Base-by-base conservation (phyloP, 2,329 filamentous ascomycete species). In the Domatiomyces catenatus region DNA sequence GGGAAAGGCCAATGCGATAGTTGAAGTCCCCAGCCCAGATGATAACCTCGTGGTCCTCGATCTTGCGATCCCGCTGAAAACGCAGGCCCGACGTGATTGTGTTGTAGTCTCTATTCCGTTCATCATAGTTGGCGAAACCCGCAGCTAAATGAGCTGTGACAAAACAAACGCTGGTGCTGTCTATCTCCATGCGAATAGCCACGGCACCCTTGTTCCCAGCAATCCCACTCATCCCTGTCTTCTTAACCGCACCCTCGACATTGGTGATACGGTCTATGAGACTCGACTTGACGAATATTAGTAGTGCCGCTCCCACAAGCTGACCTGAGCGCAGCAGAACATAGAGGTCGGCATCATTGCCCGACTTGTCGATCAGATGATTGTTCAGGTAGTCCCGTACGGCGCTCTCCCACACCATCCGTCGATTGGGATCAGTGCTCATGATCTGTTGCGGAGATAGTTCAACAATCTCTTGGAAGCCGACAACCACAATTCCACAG, bases 21-120 rank as follows among this genome's bases (percentile, higher is more conserved):
- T 98, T 98, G 72, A 98, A 98, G 66, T 98, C 92, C 4, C 92
- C 92, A 43, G 95, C 76, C 90, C 92, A 98, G 49, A 95, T 83
- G 36, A 96, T 83, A 19, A 85, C 82, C 57, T 84, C 87, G 63
- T 98, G 92, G 63, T 96, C 84, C 60, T 92, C 86, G 55, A 98
- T 96, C 4, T 84, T 79, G 51, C 88, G 75, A 61, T 95, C 94
- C 50, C 87, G 79, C 66, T 94, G 90, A 63, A 98, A 98, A 42
- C 86, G 79, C 32, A 98, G 68, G 2, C 92, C 92, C 54, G 85
- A 78, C 58, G 85, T 83, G 54, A 95, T 95, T 2, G 85, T 94
- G 47, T 80, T 77, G 64, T 94, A 98, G 66, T 98, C 92, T 51
- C 84, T 79, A 62, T 98, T 96, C 51, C 92, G 75, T 64, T 98